Evolutionary conservation across 2,329 filamentous ascomycete species (phyloP), one percentile per base, ranked within the genome.

Genomic region (Arthroderma uncinatum): DNA sequence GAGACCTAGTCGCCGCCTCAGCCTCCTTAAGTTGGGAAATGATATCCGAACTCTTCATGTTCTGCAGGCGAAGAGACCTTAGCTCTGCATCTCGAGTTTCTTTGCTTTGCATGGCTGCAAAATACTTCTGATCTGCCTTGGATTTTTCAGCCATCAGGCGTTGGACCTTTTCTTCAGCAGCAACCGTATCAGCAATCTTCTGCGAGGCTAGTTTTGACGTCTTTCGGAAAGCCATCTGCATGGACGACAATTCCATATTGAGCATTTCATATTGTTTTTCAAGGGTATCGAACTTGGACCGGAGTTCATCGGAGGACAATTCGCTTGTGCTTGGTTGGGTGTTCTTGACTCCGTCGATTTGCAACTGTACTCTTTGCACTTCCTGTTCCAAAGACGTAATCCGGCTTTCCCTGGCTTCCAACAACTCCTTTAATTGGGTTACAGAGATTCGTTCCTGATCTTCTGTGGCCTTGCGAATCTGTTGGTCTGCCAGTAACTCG

Each of bases 41-140:
- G 59, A 97, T 94, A 68, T 97, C 93, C 0, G 89, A 90, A 58
- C 88, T 94, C 73, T 95, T 95, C 52, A 82, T 79, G 67, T 92
- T 94, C 70, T 97, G 91, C 60, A 83, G 79, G 60, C 89, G 84
- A 58, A 96, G 75, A 2, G 85, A 81, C 63, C 87, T 81, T 50
- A 94, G 85, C 72, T 97, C 92, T 58, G 82, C 79, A 58, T 90
- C 86, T 54, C 89, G 81, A 47, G 87, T 85, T 66, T 97, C 92
- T 67, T 92, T 94, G 64, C 91, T 86, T 69, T 95, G 96, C 78
- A 95, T 90, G 7, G 91, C 89, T 0, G 88, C 89, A 70, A 97
- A 97, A 69, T 95, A 98, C 72, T 97, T 97, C 68, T 97, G 92
- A 67, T 98, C 93, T 1, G 92, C 92, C 72, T 96, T 97, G 62